Evolutionary conservation across 2,329 filamentous ascomycete species (phyloP), one percentile per base, ranked within the genome.

Genomic region (Fusarium fracticaudum): DNA sequence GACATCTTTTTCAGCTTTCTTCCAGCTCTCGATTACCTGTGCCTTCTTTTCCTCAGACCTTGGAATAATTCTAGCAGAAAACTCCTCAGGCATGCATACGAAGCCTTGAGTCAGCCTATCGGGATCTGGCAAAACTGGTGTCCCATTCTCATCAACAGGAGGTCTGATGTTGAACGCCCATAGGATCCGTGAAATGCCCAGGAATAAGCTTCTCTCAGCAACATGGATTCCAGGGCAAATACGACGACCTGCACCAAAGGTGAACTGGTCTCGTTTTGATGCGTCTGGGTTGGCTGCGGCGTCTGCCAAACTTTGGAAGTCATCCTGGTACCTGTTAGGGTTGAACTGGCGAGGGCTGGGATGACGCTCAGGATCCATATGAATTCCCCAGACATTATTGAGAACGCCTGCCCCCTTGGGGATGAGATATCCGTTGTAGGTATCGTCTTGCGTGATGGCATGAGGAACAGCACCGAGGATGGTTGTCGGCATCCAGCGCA

Each of bases 311-410:
- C 60, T 71, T 12, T 67, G 65, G 0, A 41, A 24, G 20, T 74
- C 71, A 10, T 66, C 20, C 3, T 24, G 43, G 31, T 76, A 84
- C 1, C 83, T 76, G 3, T 80, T 78, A 2, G 82, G 83, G 26
- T 83, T 70, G 57, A 85, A 85, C 3, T 47, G 33, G 5, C 72
- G 69, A 1, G 83, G 82, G 29, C 81, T 60, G 0, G 88, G 85
- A 80, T 94, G 93, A 4, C 89, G 89, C 41, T 91, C 89, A 5
- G 90, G 88, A 76, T 94, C 92, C 80, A 94, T 92, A 31, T 91
- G 87, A 22, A 83, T 72, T 29, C 75, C 79, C 67, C 78, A 82
- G 11, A 78, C 64, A 3, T 75, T 72, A 8, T 64, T 64, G 3
- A 82, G 58, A 8, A 81, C 51, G 12, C 71, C 62, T 2, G 81